A percentile compares a stretch with the other conserved stretches of the same genome.
Conservation (phyloP, 225 moss, liverwort and hornwort species). For the Neckera pumila region DNA sequence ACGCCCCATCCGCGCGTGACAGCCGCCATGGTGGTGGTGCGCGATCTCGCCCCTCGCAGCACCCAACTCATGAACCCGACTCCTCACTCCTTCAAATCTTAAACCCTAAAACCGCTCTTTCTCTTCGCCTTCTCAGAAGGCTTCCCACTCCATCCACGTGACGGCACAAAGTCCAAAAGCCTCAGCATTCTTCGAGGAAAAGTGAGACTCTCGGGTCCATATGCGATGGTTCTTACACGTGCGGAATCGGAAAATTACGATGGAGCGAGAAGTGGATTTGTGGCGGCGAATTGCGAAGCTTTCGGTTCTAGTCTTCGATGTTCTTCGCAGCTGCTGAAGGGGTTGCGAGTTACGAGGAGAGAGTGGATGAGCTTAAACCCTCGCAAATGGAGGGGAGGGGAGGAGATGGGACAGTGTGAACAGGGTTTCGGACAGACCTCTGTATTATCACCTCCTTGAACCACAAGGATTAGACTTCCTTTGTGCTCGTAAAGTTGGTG, state of each 20-base stretch:
- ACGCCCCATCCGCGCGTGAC: constrained; percentile 6
- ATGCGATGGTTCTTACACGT: not conserved
- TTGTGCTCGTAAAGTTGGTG: not conserved
- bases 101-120: not conserved
- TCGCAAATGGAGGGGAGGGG: not conserved
- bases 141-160: not conserved
- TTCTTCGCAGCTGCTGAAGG: not conserved
- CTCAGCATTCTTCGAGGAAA: not conserved
- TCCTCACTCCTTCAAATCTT: not conserved
- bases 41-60: constrained; percentile 16
- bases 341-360: not conserved
- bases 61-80: constrained; percentile 34
- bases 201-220: not conserved
- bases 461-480: not conserved
- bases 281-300: not conserved
- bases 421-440: not conserved
- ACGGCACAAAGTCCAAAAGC: not conserved
- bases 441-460: not conserved
- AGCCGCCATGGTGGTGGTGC: constrained; percentile 14
- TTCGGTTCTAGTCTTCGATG: not conserved
- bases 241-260: not conserved
- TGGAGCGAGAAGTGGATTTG: not conserved
- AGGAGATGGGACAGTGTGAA: not conserved
- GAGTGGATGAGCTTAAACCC: not conserved
- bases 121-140: not conserved